Conservation (phyloP, 768 basidiomycete genomes). For the Auricularia sp. region DNA sequence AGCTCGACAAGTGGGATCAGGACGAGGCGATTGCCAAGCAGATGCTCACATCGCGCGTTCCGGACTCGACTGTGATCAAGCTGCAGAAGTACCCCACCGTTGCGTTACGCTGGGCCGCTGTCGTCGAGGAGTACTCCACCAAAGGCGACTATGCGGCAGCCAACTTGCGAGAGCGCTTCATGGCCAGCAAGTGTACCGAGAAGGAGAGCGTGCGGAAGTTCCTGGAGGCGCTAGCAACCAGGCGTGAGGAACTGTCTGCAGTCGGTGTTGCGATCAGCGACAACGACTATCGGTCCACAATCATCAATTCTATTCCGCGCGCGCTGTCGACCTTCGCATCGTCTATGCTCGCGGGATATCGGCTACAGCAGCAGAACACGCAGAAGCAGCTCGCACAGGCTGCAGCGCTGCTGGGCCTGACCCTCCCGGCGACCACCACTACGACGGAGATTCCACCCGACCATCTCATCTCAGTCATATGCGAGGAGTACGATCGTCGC, state of each 20-base stretch:
- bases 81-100: constrained; percentile 17
- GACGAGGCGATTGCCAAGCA: constrained; percentile 41
- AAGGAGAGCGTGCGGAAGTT: background rate
- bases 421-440: too few species aligned
- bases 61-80: constrained; percentile 22
- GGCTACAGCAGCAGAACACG: background rate
- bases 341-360: background rate
- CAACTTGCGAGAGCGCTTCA: background rate
- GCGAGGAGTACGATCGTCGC: constrained; percentile 19
- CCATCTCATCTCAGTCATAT: constrained; percentile 16
- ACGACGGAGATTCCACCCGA: constrained; percentile 7
- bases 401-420: background rate
- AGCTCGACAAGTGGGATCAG: constrained; percentile 34
- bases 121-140: constrained; percentile 21
- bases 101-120: constrained; percentile 21
- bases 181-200: background rate
- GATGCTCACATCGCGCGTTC: constrained; percentile 25
- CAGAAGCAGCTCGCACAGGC: background rate
- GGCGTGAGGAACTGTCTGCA: background rate
- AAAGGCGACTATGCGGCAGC: background rate
- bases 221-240: background rate
- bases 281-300: background rate
- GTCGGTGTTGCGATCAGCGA: background rate
- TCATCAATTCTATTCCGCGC: background rate
- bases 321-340: background rate